Conservation (phyloP, 108 stramenopile genomes). For the Fragilaria radians region DNA sequence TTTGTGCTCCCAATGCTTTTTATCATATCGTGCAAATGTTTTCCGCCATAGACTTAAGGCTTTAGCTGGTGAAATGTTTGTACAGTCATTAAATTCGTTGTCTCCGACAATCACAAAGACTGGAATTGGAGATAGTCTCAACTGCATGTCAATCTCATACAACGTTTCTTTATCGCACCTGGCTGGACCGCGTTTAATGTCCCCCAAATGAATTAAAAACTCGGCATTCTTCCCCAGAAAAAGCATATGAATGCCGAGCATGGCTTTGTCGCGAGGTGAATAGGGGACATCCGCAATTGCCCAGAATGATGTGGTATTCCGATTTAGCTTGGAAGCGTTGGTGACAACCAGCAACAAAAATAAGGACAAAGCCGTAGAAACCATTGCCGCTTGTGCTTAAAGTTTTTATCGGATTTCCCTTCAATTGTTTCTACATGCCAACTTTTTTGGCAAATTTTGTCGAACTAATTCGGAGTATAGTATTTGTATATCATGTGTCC, state of each 20-base stretch:
- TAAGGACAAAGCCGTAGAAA: too few species aligned
- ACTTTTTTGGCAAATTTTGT: too few species aligned
- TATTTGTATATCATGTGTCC: too few species aligned
- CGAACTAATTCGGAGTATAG: too few species aligned
- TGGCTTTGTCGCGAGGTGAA: neutral
- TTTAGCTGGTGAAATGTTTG: neutral
- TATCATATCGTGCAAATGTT: slow-evolving; percentile 11
- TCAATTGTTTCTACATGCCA: too few species aligned
- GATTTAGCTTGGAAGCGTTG: too few species aligned
- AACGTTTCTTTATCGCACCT: slow-evolving; percentile 38
- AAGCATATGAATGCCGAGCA: slow-evolving; percentile 12
- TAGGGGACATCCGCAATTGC: slow-evolving; percentile 34
- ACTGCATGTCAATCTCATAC: slow-evolving; percentile 32
- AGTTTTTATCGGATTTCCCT: too few species aligned
- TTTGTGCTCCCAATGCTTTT: slow-evolving; percentile 14
- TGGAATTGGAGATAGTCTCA: slow-evolving; percentile 46
- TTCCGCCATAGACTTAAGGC: slow-evolving; percentile 2
- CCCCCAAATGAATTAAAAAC: too few species aligned
- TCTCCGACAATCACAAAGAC: slow-evolving; percentile 55
- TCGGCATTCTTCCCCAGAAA: slow-evolving; percentile 41
- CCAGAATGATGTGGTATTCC: too few species aligned
- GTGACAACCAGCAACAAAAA: too few species aligned
- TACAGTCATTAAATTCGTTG: slow-evolving; percentile 48
- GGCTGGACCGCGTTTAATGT: slow-evolving; percentile 31
- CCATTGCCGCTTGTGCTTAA: too few species aligned